These are phyloP conservation scores for Aspergillus versicolor DNA, from an alignment of 2,329 filamentous ascomycete species.

Conservation along the genomic window DNA sequence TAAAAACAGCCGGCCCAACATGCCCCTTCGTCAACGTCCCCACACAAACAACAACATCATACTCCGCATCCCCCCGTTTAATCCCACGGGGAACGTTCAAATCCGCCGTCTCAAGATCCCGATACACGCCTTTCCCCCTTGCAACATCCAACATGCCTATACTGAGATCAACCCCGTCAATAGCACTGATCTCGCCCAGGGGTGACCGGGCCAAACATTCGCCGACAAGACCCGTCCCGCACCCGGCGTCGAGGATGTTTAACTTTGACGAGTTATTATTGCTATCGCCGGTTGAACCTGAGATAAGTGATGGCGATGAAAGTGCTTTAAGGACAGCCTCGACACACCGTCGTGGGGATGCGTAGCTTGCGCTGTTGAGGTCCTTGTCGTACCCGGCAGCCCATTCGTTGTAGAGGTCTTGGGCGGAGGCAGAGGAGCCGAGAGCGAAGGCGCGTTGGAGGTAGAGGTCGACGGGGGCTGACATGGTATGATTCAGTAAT, in stretches of 20 bases:
- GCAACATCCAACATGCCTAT: not conserved
- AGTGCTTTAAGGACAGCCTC: not conserved
- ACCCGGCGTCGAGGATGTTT: not conserved
- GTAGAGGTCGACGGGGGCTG: not conserved
- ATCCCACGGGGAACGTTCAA: not conserved
- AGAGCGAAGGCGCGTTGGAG: not conserved
- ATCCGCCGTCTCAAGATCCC: not conserved
- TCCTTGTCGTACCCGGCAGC: not conserved
- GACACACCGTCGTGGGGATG: not conserved
- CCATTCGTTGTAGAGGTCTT: not conserved
- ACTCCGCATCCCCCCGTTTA: not conserved
- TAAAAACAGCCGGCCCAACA: not conserved
- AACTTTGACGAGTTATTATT: not conserved
- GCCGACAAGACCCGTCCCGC: not conserved
- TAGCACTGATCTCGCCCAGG: not conserved
- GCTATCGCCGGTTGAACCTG: not conserved
- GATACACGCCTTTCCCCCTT: not conserved
- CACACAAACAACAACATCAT: not conserved
- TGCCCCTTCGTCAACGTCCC: not conserved
- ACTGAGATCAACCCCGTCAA: not conserved
- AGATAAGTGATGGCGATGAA: not conserved
- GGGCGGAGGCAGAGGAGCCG: too few species aligned
- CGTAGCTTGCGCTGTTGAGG: not conserved
- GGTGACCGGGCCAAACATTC: not conserved
- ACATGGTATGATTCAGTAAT: too few species aligned